Conservation (phyloP, 345 rosid species). For the Angophora floribunda region DNA sequence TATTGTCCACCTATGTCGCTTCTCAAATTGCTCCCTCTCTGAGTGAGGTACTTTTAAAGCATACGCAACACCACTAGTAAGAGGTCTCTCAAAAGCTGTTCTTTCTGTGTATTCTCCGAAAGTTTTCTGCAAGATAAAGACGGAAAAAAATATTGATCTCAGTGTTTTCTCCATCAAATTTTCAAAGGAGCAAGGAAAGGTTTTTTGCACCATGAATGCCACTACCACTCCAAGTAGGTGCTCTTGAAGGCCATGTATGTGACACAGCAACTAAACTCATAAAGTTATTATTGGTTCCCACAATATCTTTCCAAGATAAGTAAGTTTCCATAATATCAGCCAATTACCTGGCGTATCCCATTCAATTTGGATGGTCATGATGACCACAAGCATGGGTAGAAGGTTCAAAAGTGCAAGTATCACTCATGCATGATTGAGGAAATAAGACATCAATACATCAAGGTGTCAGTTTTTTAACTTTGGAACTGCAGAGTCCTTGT, state of each 20-base stretch:
- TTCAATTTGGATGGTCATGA: not conserved
- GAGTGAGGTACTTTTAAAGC: slow-evolving; percentile 88
- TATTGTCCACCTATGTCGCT: slow-evolving; percentile 64
- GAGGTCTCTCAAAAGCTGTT: slow-evolving; percentile 95
- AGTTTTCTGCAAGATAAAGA: slow-evolving; percentile 49
- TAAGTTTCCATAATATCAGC: not conserved
- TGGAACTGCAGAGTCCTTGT: not conserved
- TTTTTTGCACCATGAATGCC: not conserved
- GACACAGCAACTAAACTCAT: not conserved
- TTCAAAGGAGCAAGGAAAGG: not conserved
- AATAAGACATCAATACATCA: not conserved
- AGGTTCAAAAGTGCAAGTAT: too few species aligned
- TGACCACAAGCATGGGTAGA: not conserved
- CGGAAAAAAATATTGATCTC: not conserved
- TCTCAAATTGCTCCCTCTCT: slow-evolving; percentile 77
- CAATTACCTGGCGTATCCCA: not conserved
- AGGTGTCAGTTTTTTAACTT: not conserved
- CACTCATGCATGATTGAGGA: not conserved
- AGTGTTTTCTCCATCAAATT: not conserved
- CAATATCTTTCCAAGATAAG: not conserved
- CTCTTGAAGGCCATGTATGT: not conserved
- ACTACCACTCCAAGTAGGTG: not conserved
- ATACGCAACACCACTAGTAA: slow-evolving; percentile 97
- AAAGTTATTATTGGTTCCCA: not conserved
- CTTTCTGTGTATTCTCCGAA: slow-evolving; percentile 90